Conservation (phyloP, 1,139 yeast species). For the Saccharomyces uvarum region DNA sequence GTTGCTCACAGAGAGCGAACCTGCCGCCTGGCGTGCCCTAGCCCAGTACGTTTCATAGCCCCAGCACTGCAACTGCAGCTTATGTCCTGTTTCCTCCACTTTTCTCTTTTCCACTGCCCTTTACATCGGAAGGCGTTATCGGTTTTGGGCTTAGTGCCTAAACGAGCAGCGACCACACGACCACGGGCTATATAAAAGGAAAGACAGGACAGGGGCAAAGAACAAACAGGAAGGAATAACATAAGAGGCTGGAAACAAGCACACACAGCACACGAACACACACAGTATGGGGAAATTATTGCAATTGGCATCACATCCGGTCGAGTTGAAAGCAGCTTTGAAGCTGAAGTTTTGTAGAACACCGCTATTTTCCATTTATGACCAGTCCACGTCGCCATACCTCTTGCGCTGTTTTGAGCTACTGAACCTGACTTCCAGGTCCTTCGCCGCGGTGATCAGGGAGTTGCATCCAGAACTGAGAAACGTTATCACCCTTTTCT, state of each 20-base stretch:
- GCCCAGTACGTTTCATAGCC: not conserved
- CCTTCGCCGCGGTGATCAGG: conserved; percentile 85
- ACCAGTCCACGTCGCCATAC: conserved; percentile 34
- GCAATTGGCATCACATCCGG: conserved; percentile 62
- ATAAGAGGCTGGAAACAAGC: no score
- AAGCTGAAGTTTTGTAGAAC: conserved; percentile 51
- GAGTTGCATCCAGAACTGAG: conserved; percentile 88
- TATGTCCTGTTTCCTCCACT: not conserved
- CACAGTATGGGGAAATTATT: conserved; percentile 54
- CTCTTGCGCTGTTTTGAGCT: conserved; percentile 63
- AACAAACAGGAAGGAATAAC: not conserved
- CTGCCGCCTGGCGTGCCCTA: not conserved
- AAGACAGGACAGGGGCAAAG: not conserved
- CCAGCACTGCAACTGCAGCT: not conserved
- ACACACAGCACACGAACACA: not conserved
- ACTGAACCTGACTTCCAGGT: conserved; percentile 67
- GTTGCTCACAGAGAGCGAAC: not conserved
- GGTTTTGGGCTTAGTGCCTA: conserved; percentile 1
- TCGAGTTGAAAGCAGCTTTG: conserved; percentile 60
- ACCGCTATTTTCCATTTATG: conserved; percentile 47
- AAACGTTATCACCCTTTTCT: conserved; percentile 73
- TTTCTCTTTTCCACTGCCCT: not conserved
- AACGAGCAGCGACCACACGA: not conserved
- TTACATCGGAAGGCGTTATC: conserved; percentile 1
- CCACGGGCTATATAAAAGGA: not conserved